Evolutionary conservation across 306 rosid genomes (phyloP).

Genomic region (Lotus japonicus): DNA sequence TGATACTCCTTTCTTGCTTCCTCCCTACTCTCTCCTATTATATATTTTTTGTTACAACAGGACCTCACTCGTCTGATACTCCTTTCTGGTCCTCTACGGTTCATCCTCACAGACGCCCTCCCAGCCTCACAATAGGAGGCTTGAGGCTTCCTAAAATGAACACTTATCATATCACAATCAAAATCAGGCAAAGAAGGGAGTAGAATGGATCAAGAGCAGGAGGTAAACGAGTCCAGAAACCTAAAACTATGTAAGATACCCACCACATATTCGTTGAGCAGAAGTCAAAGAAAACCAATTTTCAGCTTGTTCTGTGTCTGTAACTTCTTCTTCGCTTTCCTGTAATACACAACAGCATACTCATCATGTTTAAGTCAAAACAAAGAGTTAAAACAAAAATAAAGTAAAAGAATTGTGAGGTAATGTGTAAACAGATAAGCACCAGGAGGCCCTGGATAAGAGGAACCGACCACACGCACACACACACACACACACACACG

Average conservation of each 20-base stretch:
- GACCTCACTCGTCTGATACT: too few relatives aligned
- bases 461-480: slow-evolving; percentile 6
- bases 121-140: too few relatives aligned
- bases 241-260: slow-evolving; percentile 32
- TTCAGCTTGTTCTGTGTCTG: slow-evolving; percentile 98
- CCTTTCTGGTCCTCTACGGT: too few relatives aligned
- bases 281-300: slow-evolving; percentile 99
- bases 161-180: too few relatives aligned
- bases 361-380: neutral
- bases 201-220: neutral
- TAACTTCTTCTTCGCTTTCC: slow-evolving; percentile 99
- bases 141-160: too few relatives aligned
- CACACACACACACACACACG: too few relatives aligned
- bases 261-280: slow-evolving; percentile 97
- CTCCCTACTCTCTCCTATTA: too few relatives aligned
- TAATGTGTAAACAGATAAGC: neutral
- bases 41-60: too few relatives aligned
- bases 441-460: neutral
- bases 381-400: neutral
- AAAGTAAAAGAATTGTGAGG: slow-evolving; percentile 1
- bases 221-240: slow-evolving; percentile 5
- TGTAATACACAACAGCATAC: slow-evolving; percentile 24
- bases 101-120: too few relatives aligned
- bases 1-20: too few relatives aligned
- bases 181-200: too few relatives aligned